Base-by-base conservation (phyloP, 257 asterid species). In the Solanum dulcamara region DNA sequence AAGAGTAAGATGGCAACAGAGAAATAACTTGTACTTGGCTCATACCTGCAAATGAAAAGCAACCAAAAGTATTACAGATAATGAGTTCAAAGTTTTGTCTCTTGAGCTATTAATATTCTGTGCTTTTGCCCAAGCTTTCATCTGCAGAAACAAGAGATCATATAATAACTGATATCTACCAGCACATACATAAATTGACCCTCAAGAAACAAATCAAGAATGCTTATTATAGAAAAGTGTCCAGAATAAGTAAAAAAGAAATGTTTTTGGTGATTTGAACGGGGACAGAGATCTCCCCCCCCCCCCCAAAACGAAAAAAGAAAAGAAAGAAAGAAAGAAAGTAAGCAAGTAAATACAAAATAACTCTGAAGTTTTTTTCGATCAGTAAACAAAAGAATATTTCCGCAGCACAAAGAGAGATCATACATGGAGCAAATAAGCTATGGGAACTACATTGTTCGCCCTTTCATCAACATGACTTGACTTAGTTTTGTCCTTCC, bases 31-130 rank as follows among this genome's bases (percentile, higher is more conserved):
- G 46, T 35, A 70, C 79, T 33, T 22, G 4, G 50, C 28, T 50
- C 64, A 86, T 92, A 94, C 98, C 98, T 96, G 98, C 90, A 94
- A 90, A 91, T 96, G 99, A 87, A 96, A 96, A 86, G 98, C 97
- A 64, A 90, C 97, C 93, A 96, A 87, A 48, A 91, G 93, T 80
- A 94, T 92, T 81, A 96, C 89, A 83, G 99, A 96, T 81, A 96
- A 92, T 86, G 98, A 96, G n/a, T n/a, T n/a, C n/a, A n/a, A n/a
- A n/a, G n/a, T 96, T 86, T 90, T 91, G 86, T 93, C 95, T 88
- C 89, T 96, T 72, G 98, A 94, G 87, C 98, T 92, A 88, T 96
- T 94, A 86, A 96, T 93, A 80, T 92, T 88, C 66, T 96, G 92
- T 30, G n/a, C n/a, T n/a, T n/a, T n/a, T n/a, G n/a, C n/a, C n/a